Evolutionary conservation across 768 basidiomycete species (phyloP), one percentile per base, ranked within the genome.

Genomic region (Naematelia aurantialba): DNA sequence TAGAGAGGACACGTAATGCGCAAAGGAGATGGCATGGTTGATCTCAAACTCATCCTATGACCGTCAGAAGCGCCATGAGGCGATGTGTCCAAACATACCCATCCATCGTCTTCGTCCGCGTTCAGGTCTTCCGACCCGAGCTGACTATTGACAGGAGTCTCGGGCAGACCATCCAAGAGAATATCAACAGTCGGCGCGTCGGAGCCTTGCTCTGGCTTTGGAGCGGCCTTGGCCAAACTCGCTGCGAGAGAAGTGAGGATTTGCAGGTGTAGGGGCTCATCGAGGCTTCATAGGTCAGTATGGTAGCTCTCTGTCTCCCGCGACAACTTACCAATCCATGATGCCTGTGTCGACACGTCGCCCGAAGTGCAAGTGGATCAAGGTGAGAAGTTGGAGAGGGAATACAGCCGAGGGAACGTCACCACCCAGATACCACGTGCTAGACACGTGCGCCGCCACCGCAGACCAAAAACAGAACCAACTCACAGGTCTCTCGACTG

Each of bases 11-110:
- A 72, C 70, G 55, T 75, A 75, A 49, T 68, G 70, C 14, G 72
- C 69, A 45, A 70, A 75, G 5, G 74, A 75, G 57, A 73, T 72
- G 3, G 69, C 69, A 58, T 70, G 67, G 48, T 75, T 73, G 58
- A 68, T 56, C 42, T 70, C 65, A 54, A 66, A 72, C 24, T 72
- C 69, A 27, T 29, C 63, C 73, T 74, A 26, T 31, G 34, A 19
- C 46, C 46, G 46, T 48, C 4, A 48, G 46, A 19, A 21, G 11
- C 2, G 22, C 34, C 34, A 17, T 8, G 34, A 39, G 39, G 34
- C 24, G 19, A 8, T 11, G 19, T 19, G 11, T 8, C 8, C 22
- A 5, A 24, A 56, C 70, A 55, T 21, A 70, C 70, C 73, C 73
- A 72, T 55, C 61, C 66, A 21, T 72, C 70, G 5, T 63, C 63